Conservation (phyloP, 805 yeast species). For the Sugiyamaella marilandica region DNA sequence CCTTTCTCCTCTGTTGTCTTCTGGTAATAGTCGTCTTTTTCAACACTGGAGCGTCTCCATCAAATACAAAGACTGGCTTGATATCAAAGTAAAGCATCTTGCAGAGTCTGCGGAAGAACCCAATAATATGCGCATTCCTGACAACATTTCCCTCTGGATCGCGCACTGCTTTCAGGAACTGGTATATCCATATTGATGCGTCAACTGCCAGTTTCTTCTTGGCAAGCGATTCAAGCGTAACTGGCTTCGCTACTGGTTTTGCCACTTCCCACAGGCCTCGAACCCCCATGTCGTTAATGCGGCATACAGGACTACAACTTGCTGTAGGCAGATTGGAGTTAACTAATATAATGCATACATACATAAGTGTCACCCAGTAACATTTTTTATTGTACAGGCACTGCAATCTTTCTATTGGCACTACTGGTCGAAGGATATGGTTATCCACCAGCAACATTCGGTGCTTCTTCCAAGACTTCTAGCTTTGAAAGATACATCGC, state of each 20-base stretch:
- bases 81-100: constrained; percentile 84
- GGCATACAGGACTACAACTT: not conserved
- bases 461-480: constrained; percentile 62
- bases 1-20: constrained; percentile 70
- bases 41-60: constrained; percentile 87
- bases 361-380: too few relatives aligned
- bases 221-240: constrained; percentile 75
- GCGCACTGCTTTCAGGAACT: constrained; percentile 89
- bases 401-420: not conserved
- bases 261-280: constrained; percentile 89
- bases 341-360: too few relatives aligned
- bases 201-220: constrained; percentile 85
- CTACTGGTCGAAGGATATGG: constrained; percentile 6
- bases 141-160: constrained; percentile 76
- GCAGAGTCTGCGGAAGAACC: constrained; percentile 90
- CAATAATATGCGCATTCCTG: constrained; percentile 83
- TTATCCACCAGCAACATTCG: constrained; percentile 29
- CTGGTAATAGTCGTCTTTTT: constrained; percentile 72
- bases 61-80: constrained; percentile 86
- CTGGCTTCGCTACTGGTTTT: constrained; percentile 87
- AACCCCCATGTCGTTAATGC: constrained; percentile 70
- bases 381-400: too few relatives aligned
- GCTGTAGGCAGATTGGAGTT: not conserved
- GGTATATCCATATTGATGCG: constrained; percentile 98
- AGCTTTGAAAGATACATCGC: constrained; percentile 65